Base-by-base conservation (phyloP, 2,329 filamentous ascomycete species). In the Aspergillus terreus region DNA sequence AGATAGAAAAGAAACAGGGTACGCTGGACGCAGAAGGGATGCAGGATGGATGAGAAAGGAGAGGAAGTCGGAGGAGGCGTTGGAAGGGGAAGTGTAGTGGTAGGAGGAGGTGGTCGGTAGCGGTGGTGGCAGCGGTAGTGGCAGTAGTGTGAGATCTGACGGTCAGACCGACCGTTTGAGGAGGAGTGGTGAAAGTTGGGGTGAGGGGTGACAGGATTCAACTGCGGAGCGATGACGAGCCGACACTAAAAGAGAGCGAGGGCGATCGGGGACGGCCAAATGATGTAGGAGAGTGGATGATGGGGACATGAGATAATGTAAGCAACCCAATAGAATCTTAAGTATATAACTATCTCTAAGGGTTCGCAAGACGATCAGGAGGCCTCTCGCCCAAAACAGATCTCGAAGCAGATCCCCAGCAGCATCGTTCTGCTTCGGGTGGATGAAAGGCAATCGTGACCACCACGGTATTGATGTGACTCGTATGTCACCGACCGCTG, bases 141-240 rank as follows among this genome's bases (percentile, higher is more conserved):
- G 6, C 27, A 9, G 27, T 30, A 30, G 27, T 30, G 32, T 46
- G 50, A 15, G 19, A 36, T 19, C 45, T 30, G 40, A 41, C n/a
- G 30, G 27, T 36, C 33, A 23, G 21, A 32, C 17, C 52, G 36
- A 51, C 27, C 27, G 27, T 30, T 30, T 30, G 44, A 44, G 25
- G 53, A 48, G 32, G 14, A 48, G 42, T 19, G 19, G 19, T 19
- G 47, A 46, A 47, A 52, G 51, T 47, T 40, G 44, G 47, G 50
- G 55, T 60, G 56, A 64, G 59, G 57, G 59, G 59, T 48, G 61
- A 56, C 53, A 57, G 54, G 54, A 58, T 53, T 57, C 52, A 58
- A 58, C 55, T 58, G 56, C 56, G 57, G 61, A 63, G 61, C 53
- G 57, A 50, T 55, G 60, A 57, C 55, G 57, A 63, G 53, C 56